A percentile compares a stretch with the other conserved stretches of the same genome.
phyloP scores from a whole-genome alignment of 2,329 filamentous ascomycete species.

The Cylindrodendrum hubeiense region DNA sequence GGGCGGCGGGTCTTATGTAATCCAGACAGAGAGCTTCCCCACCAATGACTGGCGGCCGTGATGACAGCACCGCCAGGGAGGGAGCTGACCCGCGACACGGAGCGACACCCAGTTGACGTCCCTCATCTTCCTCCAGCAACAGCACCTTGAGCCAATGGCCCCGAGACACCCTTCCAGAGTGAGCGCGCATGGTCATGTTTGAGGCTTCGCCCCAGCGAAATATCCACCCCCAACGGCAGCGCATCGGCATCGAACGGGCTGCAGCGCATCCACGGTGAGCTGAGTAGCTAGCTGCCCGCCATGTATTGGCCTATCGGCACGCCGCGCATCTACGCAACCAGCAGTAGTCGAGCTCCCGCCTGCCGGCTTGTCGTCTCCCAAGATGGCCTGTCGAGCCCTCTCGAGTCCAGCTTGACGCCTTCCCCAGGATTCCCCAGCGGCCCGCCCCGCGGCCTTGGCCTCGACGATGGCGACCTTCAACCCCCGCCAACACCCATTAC shows the following conservation, averaged over 20 bases:
- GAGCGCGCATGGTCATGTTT: slow-evolving; percentile 44
- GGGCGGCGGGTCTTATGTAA: slow-evolving; percentile 10
- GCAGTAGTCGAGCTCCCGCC: slow-evolving; percentile 69
- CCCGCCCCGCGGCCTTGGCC: slow-evolving; percentile 40
- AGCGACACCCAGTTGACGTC: slow-evolving; percentile 28
- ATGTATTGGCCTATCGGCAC: slow-evolving; percentile 96
- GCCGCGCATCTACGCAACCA: slow-evolving; percentile 85
- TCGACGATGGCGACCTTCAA: slow-evolving; percentile 52
- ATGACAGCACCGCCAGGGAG: slow-evolving; percentile 13
- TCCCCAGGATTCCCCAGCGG: slow-evolving; percentile 32
- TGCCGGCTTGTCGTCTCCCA: slow-evolving; percentile 67
- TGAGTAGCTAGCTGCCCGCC: slow-evolving; percentile 52
- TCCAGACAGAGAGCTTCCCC: neutral
- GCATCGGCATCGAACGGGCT: slow-evolving; percentile 32
- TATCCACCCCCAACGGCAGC: slow-evolving; percentile 33
- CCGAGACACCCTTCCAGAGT: slow-evolving; percentile 28
- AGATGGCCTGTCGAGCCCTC: slow-evolving; percentile 66
- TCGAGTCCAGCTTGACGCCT: slow-evolving; percentile 41
- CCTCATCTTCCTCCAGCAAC: slow-evolving; percentile 18
- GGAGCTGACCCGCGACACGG: slow-evolving; percentile 34
- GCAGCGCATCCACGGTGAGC: slow-evolving; percentile 32
- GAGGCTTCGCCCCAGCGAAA: slow-evolving; percentile 33
- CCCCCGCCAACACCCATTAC: slow-evolving; percentile 63
- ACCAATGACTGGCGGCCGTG: slow-evolving; percentile 16
- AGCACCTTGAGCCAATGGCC: slow-evolving; percentile 38